Evolutionary conservation across 352 stramenopile genomes (phyloP), one percentile per base, ranked within the genome.

Genomic region (Globisporangium nunn): DNA sequence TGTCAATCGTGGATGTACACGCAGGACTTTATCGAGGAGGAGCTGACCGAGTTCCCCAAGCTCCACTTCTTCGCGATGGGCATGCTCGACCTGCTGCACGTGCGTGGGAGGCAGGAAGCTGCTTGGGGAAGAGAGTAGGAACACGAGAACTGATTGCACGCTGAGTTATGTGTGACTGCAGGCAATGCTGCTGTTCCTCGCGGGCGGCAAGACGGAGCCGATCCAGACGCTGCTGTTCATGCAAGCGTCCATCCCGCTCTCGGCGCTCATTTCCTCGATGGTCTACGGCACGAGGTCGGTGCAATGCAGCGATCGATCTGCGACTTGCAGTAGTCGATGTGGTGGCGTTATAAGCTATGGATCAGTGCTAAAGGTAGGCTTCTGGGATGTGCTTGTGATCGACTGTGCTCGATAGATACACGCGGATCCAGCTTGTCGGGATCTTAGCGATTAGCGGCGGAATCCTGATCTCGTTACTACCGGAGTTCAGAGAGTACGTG

Each of bases 1-100:
- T 10, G 35, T 6, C 4, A 44, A 51, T 28, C 2, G 58, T 29
- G 40, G 18, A 29, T 33, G 6, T 3, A n/a, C 35, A 29, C 61
- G 29, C 61, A 95, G 83, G 80, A 92, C 70, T 82, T 89, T 40
- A 77, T 87, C 44, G 83, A 93, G 64, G 82, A 95, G 46, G 83
- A 95, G 46, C 71, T 86, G 17, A 87, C 74, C 59, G 82, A 93
- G 40, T 93, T 93, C 63, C 80, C 85, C 0, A 95, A 95, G 62
- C 72, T 88, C 39, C 80, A 92, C 60, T 95, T 95, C 60, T 87
- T 93, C 18, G 61, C 87, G 57, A 95, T 95, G 85, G 83, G 78
- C 3, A 70, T 93, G 51, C 71, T 95, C 45, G 85, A 95, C 31
- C 66, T 93, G 15, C 50, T 85, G 51, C 83, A 95, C 33, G 85